phyloP scores from a whole-genome alignment of 2,329 filamentous ascomycete species.

The Neonectria coccinea region DNA sequence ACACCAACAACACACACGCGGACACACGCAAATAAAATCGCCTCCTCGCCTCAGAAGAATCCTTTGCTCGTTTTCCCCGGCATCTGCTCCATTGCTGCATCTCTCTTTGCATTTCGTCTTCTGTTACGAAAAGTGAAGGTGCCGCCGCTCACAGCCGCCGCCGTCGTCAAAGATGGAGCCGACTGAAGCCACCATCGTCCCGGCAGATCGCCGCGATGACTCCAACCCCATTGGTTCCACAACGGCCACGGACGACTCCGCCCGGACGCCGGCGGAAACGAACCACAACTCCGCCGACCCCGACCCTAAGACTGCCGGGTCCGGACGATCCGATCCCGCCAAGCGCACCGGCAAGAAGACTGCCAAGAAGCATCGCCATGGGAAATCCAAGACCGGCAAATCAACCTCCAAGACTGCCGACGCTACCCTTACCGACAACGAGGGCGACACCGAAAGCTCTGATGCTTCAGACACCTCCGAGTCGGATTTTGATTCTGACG shows the following conservation, averaged over 20 bases:
- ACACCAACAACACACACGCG: neutral
- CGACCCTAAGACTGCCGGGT: slow-evolving; percentile 22
- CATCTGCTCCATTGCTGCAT: neutral
- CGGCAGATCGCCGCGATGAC: slow-evolving; percentile 37
- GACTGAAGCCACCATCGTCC: slow-evolving; percentile 28
- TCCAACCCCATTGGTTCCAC: slow-evolving; percentile 27
- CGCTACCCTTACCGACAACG: slow-evolving; percentile 13
- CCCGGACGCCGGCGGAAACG: slow-evolving; percentile 31
- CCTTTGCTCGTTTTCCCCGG: neutral
- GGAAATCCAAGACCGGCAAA: slow-evolving; percentile 31
- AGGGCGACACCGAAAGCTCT: slow-evolving; percentile 28
- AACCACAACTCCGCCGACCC: slow-evolving; percentile 28
- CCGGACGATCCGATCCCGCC: slow-evolving; percentile 21
- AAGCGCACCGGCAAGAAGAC: slow-evolving; percentile 27
- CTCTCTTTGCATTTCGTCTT: neutral
- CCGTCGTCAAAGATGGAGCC: slow-evolving; percentile 35
- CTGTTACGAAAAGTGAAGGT: neutral
- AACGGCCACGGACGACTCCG: slow-evolving; percentile 31
- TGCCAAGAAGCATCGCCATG: slow-evolving; percentile 30
- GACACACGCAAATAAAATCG: neutral
- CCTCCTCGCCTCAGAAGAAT: neutral
- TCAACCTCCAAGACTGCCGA: slow-evolving; percentile 22
- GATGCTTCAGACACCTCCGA: slow-evolving; percentile 27
- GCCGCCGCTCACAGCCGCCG: neutral
- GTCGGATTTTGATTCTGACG: slow-evolving; percentile 35